Evolutionary conservation across 306 rosid species (phyloP).

Genomic region (Cucurbita maxima): DNA sequence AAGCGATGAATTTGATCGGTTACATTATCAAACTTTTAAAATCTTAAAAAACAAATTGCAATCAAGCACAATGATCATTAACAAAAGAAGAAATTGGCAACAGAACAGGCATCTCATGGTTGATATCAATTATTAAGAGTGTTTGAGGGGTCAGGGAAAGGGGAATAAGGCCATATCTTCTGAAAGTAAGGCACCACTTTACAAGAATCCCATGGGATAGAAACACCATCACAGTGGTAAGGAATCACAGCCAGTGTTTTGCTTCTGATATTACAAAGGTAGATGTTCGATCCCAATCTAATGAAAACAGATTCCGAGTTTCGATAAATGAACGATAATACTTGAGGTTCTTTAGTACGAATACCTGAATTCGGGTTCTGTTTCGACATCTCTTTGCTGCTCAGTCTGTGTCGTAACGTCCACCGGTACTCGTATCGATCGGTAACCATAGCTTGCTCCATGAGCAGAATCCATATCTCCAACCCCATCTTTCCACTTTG

Average conservation of each 20-base stretch:
- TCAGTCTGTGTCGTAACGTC: conserved; percentile 31
- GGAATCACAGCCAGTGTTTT: conserved; percentile 25
- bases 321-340: conserved; percentile 44
- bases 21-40: no score
- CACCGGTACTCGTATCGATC: conserved; percentile 22
- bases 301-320: conserved; percentile 43
- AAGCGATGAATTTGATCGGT: no score
- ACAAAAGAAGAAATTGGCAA: neutral
- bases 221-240: conserved; percentile 37
- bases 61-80: neutral
- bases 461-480: conserved; percentile 60
- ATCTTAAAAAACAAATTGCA: no score
- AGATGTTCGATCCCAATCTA: conserved; percentile 39
- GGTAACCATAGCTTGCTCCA: conserved; percentile 13
- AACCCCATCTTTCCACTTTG: conserved; percentile 54
- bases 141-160: neutral
- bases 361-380: conserved; percentile 27
- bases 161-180: conserved; percentile 49
- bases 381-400: conserved; percentile 43
- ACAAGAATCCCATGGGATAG: conserved; percentile 55
- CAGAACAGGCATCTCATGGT: neutral
- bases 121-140: neutral
- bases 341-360: conserved; percentile 39
- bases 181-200: conserved; percentile 50
- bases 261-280: conserved; percentile 29